Base-by-base conservation (phyloP, 352 stramenopile genomes). In the Peronosclerospora sorghi region DNA sequence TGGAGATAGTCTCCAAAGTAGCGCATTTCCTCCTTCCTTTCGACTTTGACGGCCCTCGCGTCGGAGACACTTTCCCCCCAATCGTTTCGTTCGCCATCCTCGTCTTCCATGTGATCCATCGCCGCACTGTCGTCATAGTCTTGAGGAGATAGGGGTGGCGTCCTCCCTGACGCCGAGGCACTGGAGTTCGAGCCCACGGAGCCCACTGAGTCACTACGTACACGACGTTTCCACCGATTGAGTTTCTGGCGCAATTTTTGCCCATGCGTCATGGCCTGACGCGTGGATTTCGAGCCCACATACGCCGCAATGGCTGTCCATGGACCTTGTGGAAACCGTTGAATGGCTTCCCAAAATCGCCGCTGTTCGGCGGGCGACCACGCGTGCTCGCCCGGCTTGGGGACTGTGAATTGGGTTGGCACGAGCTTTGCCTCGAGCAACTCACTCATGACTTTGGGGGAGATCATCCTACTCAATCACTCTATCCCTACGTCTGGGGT, bases 241-340 rank as follows among this genome's bases (percentile, higher is more conserved):
- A 83, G 65, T 41, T 83, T 83, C 58, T 81, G 68, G 2, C 71
- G 65, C 29, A 81, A 58, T 52, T 83, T 83, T 49, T 83, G 71
- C 45, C 65, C 71, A 40, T 81, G 68, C 4, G 71, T 83, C 66
- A 81, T 79, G 10, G 71, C 70, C 54, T 83, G 71, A 26, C 71
- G 71, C 8, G 68, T 80, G 1, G 68, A 77, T 26, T 75, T 75
- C 43, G 71, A 76, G 41, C 68, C 65, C 26, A 83, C 59, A 49
- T 74, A 76, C 37, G 53, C 66, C 19, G 70, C 70, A 44, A 83
- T 78, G 26, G 59, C 62, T 13, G 69, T 79, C 70, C 70, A 83
- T 7, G 70, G 70, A 0, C 70, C 70, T 30, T 80, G 68, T 17
- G 70, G 70, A 45, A 80, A 80, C 15, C 56, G 51, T 37, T 75